Evolutionary conservation across 1,139 yeast genomes (phyloP), one percentile per base, ranked within the genome.

Genomic region (Nakaseomyces sp.): DNA sequence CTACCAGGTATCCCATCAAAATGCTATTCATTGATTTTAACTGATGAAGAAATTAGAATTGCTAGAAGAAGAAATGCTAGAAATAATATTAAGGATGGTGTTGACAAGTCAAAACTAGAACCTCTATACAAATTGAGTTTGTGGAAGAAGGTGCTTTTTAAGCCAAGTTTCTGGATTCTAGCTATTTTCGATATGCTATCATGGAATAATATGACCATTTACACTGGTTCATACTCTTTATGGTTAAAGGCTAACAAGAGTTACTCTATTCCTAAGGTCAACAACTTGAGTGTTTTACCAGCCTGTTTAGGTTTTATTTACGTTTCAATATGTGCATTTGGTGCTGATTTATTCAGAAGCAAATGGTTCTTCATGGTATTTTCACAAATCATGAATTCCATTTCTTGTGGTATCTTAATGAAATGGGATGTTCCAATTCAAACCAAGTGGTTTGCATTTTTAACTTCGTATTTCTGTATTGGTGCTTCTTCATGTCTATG

Each of bases 1-100:
- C 67, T 81, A 50, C 91, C 91, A 2, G 89, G 87, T 40, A 79
- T 83, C 29, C 91, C 91, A 16, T 63, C 68, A 46, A 71, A 73
- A 43, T 76, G 81, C 53, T 73, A 74, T 59, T 71, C 79, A 38
- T 68, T 75, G 48, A 74, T 73, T 58, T 66, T 77, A 49, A 61
- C 73, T 5, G 79, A 77, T 48, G 79, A 76, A 31, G 83, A 78
- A 46, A 76, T 77, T 47, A 65, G 73, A 50, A 58, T 77, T 40
- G 79, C 80, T n/a, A 67, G 81, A 58, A 69, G 66, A 49, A 70
- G 81, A 58, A 62, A 77, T 60, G 62, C 61, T 45, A 64, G 64
- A 20, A 74, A 74, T 56, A 63, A 65, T 29, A 62, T 64, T 8
- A 62, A 60, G 17, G 49, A 50, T n/a, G 43, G 52, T 20, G 50